These are phyloP conservation scores for Cubamyces lactineus DNA, from an alignment of 768 basidiomycete genomes.

Conservation along the genomic window DNA sequence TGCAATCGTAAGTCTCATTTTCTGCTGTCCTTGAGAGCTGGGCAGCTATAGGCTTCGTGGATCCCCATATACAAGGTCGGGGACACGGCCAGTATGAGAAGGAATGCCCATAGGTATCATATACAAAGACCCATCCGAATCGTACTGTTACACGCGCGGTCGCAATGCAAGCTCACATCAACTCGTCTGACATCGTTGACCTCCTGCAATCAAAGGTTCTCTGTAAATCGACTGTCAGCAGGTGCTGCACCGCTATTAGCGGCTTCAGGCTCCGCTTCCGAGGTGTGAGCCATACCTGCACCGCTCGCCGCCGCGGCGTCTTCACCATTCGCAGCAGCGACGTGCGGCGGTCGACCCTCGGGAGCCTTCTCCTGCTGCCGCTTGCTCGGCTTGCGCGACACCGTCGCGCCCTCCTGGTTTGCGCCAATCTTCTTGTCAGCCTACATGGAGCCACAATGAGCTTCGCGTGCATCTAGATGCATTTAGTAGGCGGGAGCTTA, in stretches of 20 bases:
- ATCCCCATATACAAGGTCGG: too few relatives aligned
- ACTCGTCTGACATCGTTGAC: too few relatives aligned
- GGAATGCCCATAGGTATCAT: too few relatives aligned
- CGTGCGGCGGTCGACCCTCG: slow-evolving; percentile 51
- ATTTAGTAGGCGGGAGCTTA: slow-evolving; percentile 34
- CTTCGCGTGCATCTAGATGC: slow-evolving; percentile 8
- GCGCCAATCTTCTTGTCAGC: slow-evolving; percentile 48
- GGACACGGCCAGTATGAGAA: too few relatives aligned
- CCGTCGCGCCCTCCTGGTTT: slow-evolving; percentile 36
- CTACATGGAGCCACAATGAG: slow-evolving; percentile 34
- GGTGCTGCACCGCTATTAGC: slow-evolving; percentile 23
- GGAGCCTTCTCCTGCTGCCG: slow-evolving; percentile 78
- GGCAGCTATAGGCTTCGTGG: too few relatives aligned
- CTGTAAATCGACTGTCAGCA: slow-evolving; percentile 34
- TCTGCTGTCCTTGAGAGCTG: too few relatives aligned
- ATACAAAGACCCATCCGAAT: too few relatives aligned
- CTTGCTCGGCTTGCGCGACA: slow-evolving; percentile 52
- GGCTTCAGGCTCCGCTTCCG: slow-evolving; percentile 1
- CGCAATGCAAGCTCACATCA: too few relatives aligned
- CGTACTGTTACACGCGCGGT: too few relatives aligned
- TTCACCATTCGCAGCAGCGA: slow-evolving; percentile 27
- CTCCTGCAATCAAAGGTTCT: slow-evolving; percentile 22
- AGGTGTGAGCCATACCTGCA: slow-evolving; percentile 1
- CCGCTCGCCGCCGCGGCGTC: slow-evolving; percentile 1
- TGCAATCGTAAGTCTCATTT: too few relatives aligned